Base-by-base conservation (phyloP, 2,329 filamentous ascomycete species). In the Lasiodiplodia gonubiensis region DNA sequence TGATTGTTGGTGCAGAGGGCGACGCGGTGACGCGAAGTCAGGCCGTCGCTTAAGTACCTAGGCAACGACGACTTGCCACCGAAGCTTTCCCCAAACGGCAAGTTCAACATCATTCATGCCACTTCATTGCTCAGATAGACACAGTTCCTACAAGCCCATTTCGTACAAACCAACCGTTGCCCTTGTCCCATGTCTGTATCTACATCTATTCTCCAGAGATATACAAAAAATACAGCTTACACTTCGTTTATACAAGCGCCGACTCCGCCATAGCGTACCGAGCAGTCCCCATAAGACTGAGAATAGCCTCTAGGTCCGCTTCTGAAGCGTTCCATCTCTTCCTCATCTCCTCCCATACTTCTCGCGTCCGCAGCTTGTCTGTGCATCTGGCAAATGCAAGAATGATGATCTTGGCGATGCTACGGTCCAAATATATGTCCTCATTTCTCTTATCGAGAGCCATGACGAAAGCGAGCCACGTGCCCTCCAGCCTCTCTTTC, bases 381-480 rank as follows among this genome's bases (percentile, higher is more conserved):
- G 83, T 82, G 73, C 87, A 90, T 69, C 83, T 86, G 68, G 84
- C 83, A 75, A 91, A 92, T 3, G 92, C 90, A 53, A 83, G 81
- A 46, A 93, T 75, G 0, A 84, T 82, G 81, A 86, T 88, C 49
- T 87, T 82, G 51, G 85, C 85, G 71, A 91, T 81, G 8, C 90
- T 78, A 0, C 77, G 80, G 0, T 82, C 77, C 1, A 81, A 79
- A 25, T 11, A 74, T 14, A 72, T 71, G 12, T 73, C 69, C n/a
- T 68, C 70, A 23, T 71, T 67, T 21, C 70, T 61, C 46, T 76
- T 74, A 30, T 72, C 70, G n/a, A 71, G 66, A 30, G 64, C 23
- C 25, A 55, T 49, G 14, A 48, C 18, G 23, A 93, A 88, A 0
- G 90, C 86, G 10, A 83, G 77, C 84, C 91, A 91, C 12, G 93